Evolutionary conservation across 805 yeast genomes (phyloP).

Genomic region (Komagataella phaffii): DNA sequence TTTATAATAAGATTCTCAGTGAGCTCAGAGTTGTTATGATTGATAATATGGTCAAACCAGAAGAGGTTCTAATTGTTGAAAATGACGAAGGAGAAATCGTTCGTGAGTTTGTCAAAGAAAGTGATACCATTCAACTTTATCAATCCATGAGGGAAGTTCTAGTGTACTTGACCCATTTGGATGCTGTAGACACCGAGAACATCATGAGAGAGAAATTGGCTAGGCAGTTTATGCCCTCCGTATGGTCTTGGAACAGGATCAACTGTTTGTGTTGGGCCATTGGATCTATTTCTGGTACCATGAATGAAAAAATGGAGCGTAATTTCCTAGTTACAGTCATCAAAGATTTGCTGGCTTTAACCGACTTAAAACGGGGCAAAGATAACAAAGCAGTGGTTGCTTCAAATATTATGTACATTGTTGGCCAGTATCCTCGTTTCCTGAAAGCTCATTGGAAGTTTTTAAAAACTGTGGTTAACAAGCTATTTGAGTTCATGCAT

Average conservation of each 20-base stretch:
- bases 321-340: constrained; percentile 87
- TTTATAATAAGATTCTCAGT: constrained; percentile 66
- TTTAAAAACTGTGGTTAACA: constrained; percentile 87
- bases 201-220: constrained; percentile 89
- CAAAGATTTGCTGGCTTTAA: constrained; percentile 79
- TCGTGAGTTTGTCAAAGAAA: constrained; percentile 91
- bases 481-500: constrained; percentile 96
- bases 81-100: constrained; percentile 99
- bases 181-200: constrained; percentile 85
- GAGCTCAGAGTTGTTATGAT: constrained; percentile 85
- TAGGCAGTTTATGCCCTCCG: constrained; percentile 87
- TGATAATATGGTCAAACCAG: constrained; percentile 97
- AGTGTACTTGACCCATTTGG: constrained; percentile 90
- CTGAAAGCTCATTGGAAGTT: constrained; percentile 98
- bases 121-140: constrained; percentile 92
- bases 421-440: constrained; percentile 97
- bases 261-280: constrained; percentile 99
- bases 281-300: constrained; percentile 96
- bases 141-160: constrained; percentile 92
- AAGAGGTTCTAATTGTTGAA: constrained; percentile 92
- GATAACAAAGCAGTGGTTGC: constrained; percentile 99
- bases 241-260: constrained; percentile 98
- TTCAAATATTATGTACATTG: constrained; percentile 98
- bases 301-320: constrained; percentile 97
- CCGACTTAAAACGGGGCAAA: constrained; percentile 94